Evolutionary conservation across 805 yeast species (phyloP).

Genomic region (Yarrowia sp.): DNA sequence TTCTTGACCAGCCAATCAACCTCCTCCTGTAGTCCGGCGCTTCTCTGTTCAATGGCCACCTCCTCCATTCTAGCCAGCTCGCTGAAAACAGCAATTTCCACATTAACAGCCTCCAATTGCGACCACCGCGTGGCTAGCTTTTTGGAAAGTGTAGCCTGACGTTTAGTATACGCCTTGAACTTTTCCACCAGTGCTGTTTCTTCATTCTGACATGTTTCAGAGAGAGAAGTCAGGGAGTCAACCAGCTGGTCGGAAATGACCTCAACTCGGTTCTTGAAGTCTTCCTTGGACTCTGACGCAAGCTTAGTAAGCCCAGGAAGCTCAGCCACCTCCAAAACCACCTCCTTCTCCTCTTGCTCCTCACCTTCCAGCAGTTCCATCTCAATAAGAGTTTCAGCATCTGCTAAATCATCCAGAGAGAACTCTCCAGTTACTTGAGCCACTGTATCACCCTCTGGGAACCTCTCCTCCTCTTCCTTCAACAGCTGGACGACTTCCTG

Average conservation of each 20-base stretch:
- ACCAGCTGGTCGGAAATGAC: conserved; percentile 29
- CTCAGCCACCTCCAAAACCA: not conserved
- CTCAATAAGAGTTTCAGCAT: conserved; percentile 29
- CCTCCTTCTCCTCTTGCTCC: conserved; percentile 21
- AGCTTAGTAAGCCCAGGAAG: not conserved
- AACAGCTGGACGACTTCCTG: conserved; percentile 27
- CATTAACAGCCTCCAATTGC: conserved; percentile 27
- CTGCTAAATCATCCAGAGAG: conserved; percentile 26
- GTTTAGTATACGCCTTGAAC: conserved; percentile 41
- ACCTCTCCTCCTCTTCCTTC: conserved; percentile 31
- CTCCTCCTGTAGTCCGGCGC: conserved; percentile 33
- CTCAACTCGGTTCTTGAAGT: conserved; percentile 24
- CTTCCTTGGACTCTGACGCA: not conserved
- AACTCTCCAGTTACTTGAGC: conserved; percentile 29
- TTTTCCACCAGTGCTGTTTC: conserved; percentile 38
- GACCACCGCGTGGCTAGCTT: conserved; percentile 31
- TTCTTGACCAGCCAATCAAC: conserved; percentile 32
- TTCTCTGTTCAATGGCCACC: conserved; percentile 31
- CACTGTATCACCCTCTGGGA: conserved; percentile 36
- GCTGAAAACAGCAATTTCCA: conserved; percentile 29
- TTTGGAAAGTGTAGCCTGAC: conserved; percentile 33
- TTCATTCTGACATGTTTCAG: conserved; percentile 36
- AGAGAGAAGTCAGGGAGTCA: conserved; percentile 22
- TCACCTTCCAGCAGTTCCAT: conserved; percentile 31
- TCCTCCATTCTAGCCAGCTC: conserved; percentile 32